Evolutionary conservation across 352 stramenopile genomes (phyloP), one percentile per base, ranked within the genome.

Genomic region (Phytopythium mirpurense): DNA sequence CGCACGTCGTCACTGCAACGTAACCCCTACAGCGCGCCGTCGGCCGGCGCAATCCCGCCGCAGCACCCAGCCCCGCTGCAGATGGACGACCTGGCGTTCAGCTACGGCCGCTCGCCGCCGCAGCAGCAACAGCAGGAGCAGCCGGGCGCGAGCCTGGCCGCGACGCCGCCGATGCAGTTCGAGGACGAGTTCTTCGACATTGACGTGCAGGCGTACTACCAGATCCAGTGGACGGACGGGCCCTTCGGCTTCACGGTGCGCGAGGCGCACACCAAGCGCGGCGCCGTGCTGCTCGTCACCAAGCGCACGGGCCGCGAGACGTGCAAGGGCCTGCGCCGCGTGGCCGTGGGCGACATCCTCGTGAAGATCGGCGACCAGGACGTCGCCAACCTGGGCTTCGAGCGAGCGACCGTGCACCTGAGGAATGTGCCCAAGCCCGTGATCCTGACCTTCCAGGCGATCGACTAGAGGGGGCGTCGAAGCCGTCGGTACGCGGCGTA

Each of bases 181-280:
- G 64, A 74, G 16, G 67, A 75, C 11, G 74, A 86, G 32, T 74
- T 78, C 44, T 87, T 86, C 49, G 67, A 67, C 45, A 72, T 90
- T 38, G 78, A 93, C 40, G 63, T 75, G 51, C 66, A 72, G 18
- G 78, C 78, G 38, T 90, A 88, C 63, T 93, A 90, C 55, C 68
- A 80, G 50, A 78, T 93, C 50, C 70, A 86, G 62, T 93, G 83
- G 83, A 88, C 70, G 16, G 80, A 91, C 35, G 83, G 83, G 19
- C 78, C 83, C 21, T 93, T 93, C 47, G 83, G 83, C 14, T 82
- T 86, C 45, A 93, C 77, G 0, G 80, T 93, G 23, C 80, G 82
- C n/a, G 83, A 91, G 56, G 78, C 77, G 5, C 67, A 79, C 48
- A 88, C 80, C 15, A 76, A 83, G 27, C 67, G 70, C 15, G 83